Percentiles rank a stretch among this genome's conserved stretches.
Conservation (phyloP, 345 rosid species). For the Durio zibethinus region DNA sequence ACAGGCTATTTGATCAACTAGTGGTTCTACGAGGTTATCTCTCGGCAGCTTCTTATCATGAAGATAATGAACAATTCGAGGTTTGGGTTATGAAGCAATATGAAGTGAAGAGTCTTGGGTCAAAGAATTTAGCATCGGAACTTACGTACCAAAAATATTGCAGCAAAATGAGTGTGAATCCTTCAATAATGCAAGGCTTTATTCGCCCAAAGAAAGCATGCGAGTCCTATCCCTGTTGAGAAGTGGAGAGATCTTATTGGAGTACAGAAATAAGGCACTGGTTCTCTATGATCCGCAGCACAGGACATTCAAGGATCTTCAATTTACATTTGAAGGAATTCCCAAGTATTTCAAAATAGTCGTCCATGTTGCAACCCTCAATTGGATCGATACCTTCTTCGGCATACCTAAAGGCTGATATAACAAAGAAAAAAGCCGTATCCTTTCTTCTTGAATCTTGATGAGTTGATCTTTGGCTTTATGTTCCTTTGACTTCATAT, state of each 20-base stretch:
- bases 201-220: conserved; percentile 33
- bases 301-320: conserved; percentile 49
- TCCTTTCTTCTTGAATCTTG: too few species aligned
- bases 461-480: too few species aligned
- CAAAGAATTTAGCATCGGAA: conserved; percentile 55
- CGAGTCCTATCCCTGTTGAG: conserved; percentile 53
- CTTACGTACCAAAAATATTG: conserved; percentile 60
- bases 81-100: conserved; percentile 83
- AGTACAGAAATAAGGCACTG: conserved; percentile 60
- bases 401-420: background rate
- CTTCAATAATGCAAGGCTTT: too few species aligned
- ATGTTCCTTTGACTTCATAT: too few species aligned
- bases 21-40: conserved; percentile 58
- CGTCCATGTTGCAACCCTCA: conserved; percentile 62
- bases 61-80: conserved; percentile 62
- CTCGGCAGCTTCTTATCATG: conserved; percentile 46
- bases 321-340: conserved; percentile 38
- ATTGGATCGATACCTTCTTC: background rate
- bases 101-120: conserved; percentile 66
- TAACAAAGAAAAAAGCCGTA: too few species aligned
- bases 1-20: conserved; percentile 52
- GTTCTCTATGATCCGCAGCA: conserved; percentile 58
- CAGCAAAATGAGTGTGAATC: conserved; percentile 33
- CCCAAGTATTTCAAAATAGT: conserved; percentile 64
- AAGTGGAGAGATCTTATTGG: conserved; percentile 69